phyloP scores from a whole-genome alignment of 1,284 basidiomycete genomes.

The Sphagnurus paluster region DNA sequence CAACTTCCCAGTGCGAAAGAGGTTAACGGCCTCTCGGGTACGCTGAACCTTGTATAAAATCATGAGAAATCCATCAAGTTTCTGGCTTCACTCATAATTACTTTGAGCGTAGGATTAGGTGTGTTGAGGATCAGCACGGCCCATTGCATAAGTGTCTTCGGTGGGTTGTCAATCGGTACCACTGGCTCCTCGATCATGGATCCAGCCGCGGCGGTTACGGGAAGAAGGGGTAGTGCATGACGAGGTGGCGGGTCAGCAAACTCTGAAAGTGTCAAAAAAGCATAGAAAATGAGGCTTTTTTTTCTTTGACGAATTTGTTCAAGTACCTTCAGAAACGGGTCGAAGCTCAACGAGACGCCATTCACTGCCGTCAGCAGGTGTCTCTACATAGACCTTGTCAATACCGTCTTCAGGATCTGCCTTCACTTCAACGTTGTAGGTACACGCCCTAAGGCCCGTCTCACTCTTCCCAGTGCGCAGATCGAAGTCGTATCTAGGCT shows the following conservation, averaged over 20 bases:
- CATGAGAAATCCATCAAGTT: not conserved
- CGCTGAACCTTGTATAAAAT: conserved; percentile 51
- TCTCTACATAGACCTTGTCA: conserved; percentile 65
- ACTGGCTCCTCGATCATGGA: conserved; percentile 37
- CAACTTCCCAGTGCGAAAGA: conserved; percentile 71
- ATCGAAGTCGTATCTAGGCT: conserved; percentile 69
- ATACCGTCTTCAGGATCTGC: conserved; percentile 37
- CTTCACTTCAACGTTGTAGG: conserved; percentile 65
- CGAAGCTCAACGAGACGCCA: conserved; percentile 79
- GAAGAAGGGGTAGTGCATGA: conserved; percentile 24
- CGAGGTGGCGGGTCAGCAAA: conserved; percentile 69
- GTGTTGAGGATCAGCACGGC: conserved; percentile 76
- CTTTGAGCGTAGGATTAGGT: conserved; percentile 68
- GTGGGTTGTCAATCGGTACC: conserved; percentile 48
- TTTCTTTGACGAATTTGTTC: too few relatives aligned
- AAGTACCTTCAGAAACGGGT: conserved; percentile 78
- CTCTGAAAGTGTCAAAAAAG: too few relatives aligned
- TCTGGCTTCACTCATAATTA: conserved; percentile 21
- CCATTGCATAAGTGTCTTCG: conserved; percentile 73
- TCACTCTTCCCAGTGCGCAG: conserved; percentile 72
- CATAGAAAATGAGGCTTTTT: too few relatives aligned
- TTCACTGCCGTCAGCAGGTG: conserved; percentile 51
- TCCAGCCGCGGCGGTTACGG: conserved; percentile 14
- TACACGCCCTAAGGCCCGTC: conserved; percentile 79
- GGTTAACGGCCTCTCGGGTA: conserved; percentile 67